phyloP scores from a whole-genome alignment of 345 rosid species.

The Brassica cretica region DNA sequence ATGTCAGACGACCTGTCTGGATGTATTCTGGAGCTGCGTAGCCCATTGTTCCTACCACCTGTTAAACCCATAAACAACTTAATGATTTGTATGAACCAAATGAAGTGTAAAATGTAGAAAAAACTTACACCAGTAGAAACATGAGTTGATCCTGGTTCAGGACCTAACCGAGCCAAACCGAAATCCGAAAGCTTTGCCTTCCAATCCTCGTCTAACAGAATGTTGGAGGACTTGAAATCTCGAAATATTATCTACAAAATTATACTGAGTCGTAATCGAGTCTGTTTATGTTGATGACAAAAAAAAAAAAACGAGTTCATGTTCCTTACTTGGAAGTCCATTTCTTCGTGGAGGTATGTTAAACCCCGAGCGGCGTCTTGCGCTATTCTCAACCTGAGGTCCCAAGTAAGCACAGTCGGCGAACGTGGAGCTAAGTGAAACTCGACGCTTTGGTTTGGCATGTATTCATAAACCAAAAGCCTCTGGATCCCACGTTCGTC shows the following conservation, averaged over 20 bases:
- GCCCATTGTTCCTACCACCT: conserved; percentile 95
- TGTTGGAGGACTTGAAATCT: conserved; percentile 91
- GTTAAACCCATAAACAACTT: conserved; percentile 22
- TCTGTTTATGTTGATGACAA: too few relatives aligned
- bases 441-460: conserved; percentile 58
- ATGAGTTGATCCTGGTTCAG: conserved; percentile 79
- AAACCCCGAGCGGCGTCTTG: conserved; percentile 93
- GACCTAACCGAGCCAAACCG: conserved; percentile 93
- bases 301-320: neutral
- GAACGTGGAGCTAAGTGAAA: conserved; percentile 57
- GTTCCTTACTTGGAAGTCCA: conserved; percentile 77
- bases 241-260: conserved; percentile 68
- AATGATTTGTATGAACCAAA: conserved; percentile 35
- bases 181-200: conserved; percentile 94
- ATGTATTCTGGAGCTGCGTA: conserved; percentile 92
- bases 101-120: neutral
- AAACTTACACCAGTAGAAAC: conserved; percentile 83
- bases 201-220: conserved; percentile 83
- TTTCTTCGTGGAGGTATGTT: conserved; percentile 79
- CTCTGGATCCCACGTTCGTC: conserved; percentile 86
- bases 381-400: conserved; percentile 75
- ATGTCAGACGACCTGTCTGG: conserved; percentile 81
- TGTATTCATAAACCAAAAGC: neutral
- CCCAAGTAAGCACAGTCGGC: conserved; percentile 67
- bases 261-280: too few relatives aligned